phyloP scores from a whole-genome alignment of 768 basidiomycete genomes.

The Amanita polypyramis region DNA sequence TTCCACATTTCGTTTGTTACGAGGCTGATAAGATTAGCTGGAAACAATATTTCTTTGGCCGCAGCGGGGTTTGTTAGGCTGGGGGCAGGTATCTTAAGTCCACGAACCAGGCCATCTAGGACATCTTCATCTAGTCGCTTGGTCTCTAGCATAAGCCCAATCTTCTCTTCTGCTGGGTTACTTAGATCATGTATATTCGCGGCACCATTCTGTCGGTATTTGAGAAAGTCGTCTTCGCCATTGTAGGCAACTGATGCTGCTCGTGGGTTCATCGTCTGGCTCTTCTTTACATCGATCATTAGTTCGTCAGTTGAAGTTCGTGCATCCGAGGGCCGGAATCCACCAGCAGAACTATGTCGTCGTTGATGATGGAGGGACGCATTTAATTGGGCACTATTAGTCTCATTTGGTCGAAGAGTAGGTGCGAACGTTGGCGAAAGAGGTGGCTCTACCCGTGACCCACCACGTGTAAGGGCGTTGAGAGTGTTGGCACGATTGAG shows the following conservation, averaged over 20 bases:
- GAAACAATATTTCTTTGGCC: constrained; percentile 97
- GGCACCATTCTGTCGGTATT: constrained; percentile 54
- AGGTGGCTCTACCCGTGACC: constrained; percentile 58
- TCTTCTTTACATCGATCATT: constrained; percentile 64
- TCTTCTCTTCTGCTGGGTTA: constrained; percentile 92
- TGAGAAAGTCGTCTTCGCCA: constrained; percentile 65
- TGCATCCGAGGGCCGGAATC: constrained; percentile 53
- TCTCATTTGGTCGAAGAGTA: constrained; percentile 48
- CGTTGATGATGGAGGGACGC: constrained; percentile 56
- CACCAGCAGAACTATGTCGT: constrained; percentile 80
- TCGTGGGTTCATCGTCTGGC: constrained; percentile 62
- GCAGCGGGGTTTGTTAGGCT: constrained; percentile 86
- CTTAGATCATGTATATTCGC: constrained; percentile 70
- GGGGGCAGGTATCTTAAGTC: constrained; percentile 87
- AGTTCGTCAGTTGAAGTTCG: constrained; percentile 73
- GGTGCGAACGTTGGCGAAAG: constrained; percentile 84
- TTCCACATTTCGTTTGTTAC: constrained; percentile 99
- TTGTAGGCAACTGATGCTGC: constrained; percentile 86
- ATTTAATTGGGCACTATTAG: constrained; percentile 31
- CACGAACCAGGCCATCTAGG: constrained; percentile 78
- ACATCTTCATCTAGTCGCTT: constrained; percentile 91
- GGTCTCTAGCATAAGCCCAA: constrained; percentile 83
- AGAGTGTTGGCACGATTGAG: constrained; percentile 93
- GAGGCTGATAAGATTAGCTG: constrained; percentile 93
- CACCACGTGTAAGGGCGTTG: constrained; percentile 73